Evolutionary conservation across 73 alveolate species (phyloP), one percentile per base, ranked within the genome.

Genomic region (Loxodes magnus): DNA sequence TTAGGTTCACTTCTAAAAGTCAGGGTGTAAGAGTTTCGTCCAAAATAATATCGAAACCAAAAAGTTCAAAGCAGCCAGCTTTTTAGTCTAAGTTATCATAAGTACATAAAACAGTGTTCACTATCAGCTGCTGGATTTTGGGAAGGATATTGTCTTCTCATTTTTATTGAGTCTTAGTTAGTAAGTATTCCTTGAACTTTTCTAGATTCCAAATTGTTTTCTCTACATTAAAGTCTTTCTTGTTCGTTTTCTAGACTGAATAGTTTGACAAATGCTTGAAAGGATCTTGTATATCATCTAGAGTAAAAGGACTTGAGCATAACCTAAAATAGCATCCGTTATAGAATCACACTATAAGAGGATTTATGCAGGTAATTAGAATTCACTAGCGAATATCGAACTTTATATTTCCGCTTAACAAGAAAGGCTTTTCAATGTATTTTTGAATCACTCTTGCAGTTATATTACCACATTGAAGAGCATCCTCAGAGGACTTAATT

Each of bases 361-460:
- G 97, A 19, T 79, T 78, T 59, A 73, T 73, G 49, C 84, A 71
- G 19, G 89, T 84, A n/a, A 88, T 94, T 16, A 88, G 50, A 4
- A 84, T 95, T 94, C 97, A 88, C 51, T 77, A 82, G 25, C 97
- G 56, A 12, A 88, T 52, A 83, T 88, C 97, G 56, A 88, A 88
- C 67, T 88, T 88, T 48, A 88, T 82, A 36, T 67, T 62, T 24
- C 77, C 77, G 29, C 53, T 29, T n/a, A 83, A 41, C n/a, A 85
- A 53, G 30, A 83, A 60, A 20, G 92, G 87, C 46, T 66, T 64
- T 64, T 88, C 97, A 14, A 79, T 79, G 60, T 88, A 88, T 64
- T 88, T 88, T 62, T 88, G 87, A 1, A 88, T 83, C 0, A 88
- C 71, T 19, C 88, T 80, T 23, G 92, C 73, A 79, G 75, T 70